Evolutionary conservation across 2,329 filamentous ascomycete genomes (phyloP).

Genomic region (Cladorrhinum sp.): DNA sequence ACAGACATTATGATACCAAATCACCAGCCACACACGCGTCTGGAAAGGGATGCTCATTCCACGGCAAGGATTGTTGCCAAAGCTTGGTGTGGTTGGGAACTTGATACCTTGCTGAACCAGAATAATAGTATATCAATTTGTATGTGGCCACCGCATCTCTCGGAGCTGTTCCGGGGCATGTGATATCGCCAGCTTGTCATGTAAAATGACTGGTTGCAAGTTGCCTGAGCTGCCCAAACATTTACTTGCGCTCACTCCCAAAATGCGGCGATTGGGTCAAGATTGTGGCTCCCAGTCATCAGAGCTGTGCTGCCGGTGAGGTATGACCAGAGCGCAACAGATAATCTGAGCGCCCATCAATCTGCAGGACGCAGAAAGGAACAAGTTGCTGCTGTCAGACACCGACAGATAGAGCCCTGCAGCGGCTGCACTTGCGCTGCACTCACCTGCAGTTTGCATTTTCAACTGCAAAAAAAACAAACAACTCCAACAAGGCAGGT

Average conservation of each 20-base stretch:
- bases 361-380: neutral
- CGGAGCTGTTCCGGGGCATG: conserved; percentile 5
- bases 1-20: conserved; percentile 8
- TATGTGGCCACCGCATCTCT: neutral
- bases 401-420: neutral
- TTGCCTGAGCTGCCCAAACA: neutral
- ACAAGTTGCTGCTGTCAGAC: neutral
- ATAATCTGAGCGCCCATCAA: neutral
- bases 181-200: neutral
- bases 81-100: neutral
- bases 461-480: neutral
- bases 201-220: neutral
- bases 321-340: neutral
- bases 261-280: neutral
- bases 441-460: neutral
- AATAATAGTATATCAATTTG: neutral
- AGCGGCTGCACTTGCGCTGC: neutral
- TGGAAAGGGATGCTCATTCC: conserved; percentile 3
- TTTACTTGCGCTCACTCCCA: neutral
- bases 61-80: neutral
- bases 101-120: neutral
- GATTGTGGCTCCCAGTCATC: neutral
- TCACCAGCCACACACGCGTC: neutral
- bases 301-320: neutral
- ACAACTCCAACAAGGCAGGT: neutral